Evolutionary conservation across 2,329 filamentous ascomycete genomes (phyloP), one percentile per base, ranked within the genome.

Genomic region (Neoscytalidium dimidiatum): DNA sequence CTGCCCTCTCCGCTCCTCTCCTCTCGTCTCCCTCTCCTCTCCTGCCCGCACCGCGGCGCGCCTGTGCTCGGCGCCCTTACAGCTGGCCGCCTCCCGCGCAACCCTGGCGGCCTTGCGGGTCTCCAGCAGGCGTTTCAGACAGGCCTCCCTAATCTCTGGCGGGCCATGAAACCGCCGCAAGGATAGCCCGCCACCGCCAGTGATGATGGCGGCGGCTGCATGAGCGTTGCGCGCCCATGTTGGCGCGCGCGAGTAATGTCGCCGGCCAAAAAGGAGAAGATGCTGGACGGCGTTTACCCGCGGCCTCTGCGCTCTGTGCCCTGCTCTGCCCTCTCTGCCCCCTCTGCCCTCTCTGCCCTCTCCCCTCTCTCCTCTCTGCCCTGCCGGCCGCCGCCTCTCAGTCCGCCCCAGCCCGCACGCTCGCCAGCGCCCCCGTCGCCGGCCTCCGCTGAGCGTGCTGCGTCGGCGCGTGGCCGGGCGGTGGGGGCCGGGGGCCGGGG

Each of bases 121-220:
- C 44, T 52, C 60, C 46, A 52, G 60, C 60, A 51, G 23, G 61
- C 61, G 61, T 63, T 63, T 63, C 61, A 63, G 61, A 53, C 61
- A 17, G 46, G 17, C 46, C 21, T 44, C 61, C 61, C 49, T 63
- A 63, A 63, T 63, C 61, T 63, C 60, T 48, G 49, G 17, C 29
- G 17, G 49, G 29, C 49, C 49, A 52, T 46, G 46, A 53, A 63
- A 52, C 61, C 35, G 61, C 61, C 48, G 61, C 35, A 53, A 52
- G 60, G 60, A 51, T 62, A 31, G 6, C 13, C 52, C 33, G 52
- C 29, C 52, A 56, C 44, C 31, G 14, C 21, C 31, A 38, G 51
- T 26, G 51, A 35, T 43, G 53, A 58, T 58, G 35, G 53, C 44
- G 56, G 11, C 56, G 38, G 41, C 56, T 60, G 56, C 56, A 60